Percentiles rank a stretch among this genome's conserved stretches.
phyloP scores from a whole-genome alignment of 139 green algal species.

The Asterochloris sp. region DNA sequence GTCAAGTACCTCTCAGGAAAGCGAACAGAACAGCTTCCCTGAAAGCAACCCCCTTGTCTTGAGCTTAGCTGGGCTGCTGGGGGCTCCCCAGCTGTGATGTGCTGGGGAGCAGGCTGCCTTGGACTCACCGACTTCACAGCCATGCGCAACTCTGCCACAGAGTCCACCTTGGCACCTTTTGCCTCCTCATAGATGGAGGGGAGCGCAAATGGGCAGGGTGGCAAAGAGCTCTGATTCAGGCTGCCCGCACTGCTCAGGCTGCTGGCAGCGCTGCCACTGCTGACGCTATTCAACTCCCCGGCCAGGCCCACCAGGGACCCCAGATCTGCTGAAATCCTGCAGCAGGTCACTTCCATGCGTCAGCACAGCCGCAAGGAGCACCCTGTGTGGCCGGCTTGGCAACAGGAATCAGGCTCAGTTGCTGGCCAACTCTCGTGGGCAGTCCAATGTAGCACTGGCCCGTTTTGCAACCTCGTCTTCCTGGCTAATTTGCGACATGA shows the following conservation, averaged over 20 bases:
- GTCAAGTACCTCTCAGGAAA: too few relatives aligned
- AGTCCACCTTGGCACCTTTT: conserved; percentile 69
- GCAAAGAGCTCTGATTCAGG: neutral
- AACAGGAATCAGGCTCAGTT: too few relatives aligned
- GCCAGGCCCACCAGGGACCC: conserved; percentile 26
- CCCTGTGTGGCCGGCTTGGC: too few relatives aligned
- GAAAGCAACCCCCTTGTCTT: neutral
- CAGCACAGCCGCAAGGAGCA: neutral
- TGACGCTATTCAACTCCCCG: neutral
- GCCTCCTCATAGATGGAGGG: conserved; percentile 74
- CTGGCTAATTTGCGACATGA: too few relatives aligned
- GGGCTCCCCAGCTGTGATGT: neutral
- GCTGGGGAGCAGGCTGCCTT: neutral
- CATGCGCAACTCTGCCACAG: conserved; percentile 66
- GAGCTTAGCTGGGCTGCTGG: too few relatives aligned
- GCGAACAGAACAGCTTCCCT: neutral
- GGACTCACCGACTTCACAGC: conserved; percentile 46
- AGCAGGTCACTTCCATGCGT: neutral
- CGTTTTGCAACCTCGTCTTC: too few relatives aligned
- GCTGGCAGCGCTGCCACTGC: neutral
- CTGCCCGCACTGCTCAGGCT: neutral
- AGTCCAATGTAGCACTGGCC: too few relatives aligned
- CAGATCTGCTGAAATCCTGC: conserved; percentile 22
- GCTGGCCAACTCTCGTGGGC: too few relatives aligned
- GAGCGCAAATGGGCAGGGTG: conserved; percentile 65